These are phyloP conservation scores for Panellus pusillus DNA, from an alignment of 768 basidiomycete genomes.

Conservation along the genomic window DNA sequence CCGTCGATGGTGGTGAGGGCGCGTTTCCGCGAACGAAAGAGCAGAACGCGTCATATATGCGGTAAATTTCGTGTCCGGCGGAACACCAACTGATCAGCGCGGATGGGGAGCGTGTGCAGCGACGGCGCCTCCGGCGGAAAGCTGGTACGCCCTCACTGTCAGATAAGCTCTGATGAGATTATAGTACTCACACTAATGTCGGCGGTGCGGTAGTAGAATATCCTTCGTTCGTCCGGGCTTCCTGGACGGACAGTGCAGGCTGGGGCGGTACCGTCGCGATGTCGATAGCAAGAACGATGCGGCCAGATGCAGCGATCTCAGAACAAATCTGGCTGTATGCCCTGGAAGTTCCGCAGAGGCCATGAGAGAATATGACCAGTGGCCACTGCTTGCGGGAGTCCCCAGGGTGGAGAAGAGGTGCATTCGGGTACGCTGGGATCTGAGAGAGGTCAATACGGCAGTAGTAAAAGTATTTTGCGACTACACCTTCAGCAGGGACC, in stretches of 20 bases:
- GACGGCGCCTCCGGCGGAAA: slow-evolving; percentile 22
- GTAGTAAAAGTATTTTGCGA: neutral
- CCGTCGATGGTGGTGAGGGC: slow-evolving; percentile 41
- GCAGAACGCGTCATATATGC: slow-evolving; percentile 57
- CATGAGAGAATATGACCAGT: slow-evolving; percentile 83
- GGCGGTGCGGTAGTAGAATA: slow-evolving; percentile 55
- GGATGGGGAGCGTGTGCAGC: slow-evolving; percentile 42
- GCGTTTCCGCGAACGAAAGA: slow-evolving; percentile 45
- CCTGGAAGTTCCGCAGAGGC: slow-evolving; percentile 71
- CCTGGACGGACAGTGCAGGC: slow-evolving; percentile 43
- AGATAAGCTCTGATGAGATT: neutral
- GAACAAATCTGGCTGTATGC: slow-evolving; percentile 77
- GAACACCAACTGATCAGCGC: slow-evolving; percentile 69
- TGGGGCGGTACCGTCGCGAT: slow-evolving; percentile 78
- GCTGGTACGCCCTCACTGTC: neutral
- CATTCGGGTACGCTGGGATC: slow-evolving; percentile 60
- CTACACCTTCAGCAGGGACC: slow-evolving; percentile 45
- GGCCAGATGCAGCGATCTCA: slow-evolving; percentile 73
- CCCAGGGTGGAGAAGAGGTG: slow-evolving; percentile 48
- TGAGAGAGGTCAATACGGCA: slow-evolving; percentile 23
- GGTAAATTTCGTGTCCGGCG: slow-evolving; percentile 70
- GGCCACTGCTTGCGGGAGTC: slow-evolving; percentile 56
- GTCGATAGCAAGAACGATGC: slow-evolving; percentile 78
- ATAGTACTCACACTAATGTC: slow-evolving; percentile 52
- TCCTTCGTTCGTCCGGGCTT: slow-evolving; percentile 25